Evolutionary conservation across 2,329 filamentous ascomycete species (phyloP).

Genomic region (Sporothrix pallida): DNA sequence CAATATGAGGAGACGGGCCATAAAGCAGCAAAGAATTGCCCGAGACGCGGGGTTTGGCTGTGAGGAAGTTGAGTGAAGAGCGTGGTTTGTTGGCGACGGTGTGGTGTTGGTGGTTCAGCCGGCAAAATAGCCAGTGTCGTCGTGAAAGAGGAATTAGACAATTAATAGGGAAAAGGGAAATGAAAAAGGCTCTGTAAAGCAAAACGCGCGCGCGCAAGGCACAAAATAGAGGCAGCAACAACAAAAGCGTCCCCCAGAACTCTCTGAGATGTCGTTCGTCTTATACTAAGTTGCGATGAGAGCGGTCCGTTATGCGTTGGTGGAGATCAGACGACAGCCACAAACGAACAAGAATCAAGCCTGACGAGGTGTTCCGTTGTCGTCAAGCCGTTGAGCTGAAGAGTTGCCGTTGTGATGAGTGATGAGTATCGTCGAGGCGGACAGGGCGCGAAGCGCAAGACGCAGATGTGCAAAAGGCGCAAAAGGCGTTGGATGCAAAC

Average conservation of each 20-base stretch:
- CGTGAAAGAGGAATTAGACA: not conserved
- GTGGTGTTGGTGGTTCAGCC: not conserved
- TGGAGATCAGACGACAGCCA: no score
- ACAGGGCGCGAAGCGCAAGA: constrained; percentile 5
- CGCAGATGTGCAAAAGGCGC: not conserved
- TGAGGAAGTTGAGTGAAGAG: not conserved
- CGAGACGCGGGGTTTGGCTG: constrained; percentile 20
- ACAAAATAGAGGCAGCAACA: not conserved
- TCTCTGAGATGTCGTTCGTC: not conserved
- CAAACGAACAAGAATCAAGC: not conserved
- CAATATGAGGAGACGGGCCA: constrained; percentile 12
- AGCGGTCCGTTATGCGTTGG: not conserved
- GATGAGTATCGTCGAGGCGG: not conserved
- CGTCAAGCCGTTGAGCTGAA: not conserved
- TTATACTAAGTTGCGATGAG: constrained; percentile 18
- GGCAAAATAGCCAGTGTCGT: constrained; percentile 20
- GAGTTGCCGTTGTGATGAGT: not conserved
- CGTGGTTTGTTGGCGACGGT: not conserved
- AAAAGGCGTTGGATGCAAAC: not conserved
- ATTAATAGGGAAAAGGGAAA: not conserved
- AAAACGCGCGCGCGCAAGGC: constrained; percentile 10
- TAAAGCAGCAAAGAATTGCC: constrained; percentile 20
- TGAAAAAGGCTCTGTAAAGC: not conserved
- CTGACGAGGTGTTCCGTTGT: constrained; percentile 13
- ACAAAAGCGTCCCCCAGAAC: not conserved